Evolutionary conservation across 805 yeast species (phyloP).

Genomic region (Candida xyloterini): DNA sequence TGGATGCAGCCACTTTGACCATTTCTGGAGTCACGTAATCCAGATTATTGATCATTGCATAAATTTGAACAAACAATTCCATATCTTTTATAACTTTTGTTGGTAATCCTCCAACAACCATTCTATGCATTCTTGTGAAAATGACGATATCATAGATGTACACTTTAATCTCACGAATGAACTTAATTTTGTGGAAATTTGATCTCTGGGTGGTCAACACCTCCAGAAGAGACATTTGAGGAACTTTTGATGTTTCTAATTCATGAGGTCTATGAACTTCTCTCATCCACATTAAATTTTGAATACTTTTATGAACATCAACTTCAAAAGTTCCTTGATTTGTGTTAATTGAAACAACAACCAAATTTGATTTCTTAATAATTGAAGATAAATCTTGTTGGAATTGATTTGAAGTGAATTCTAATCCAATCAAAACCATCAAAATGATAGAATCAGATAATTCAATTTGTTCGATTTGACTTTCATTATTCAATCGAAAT

Average conservation of each 20-base stretch:
- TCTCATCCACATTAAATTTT: conserved; percentile 32
- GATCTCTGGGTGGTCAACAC: conserved; percentile 2
- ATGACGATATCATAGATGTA: conserved; percentile 58
- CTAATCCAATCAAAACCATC: conserved; percentile 6
- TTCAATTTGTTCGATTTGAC: conserved; percentile 8
- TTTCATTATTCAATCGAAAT: conserved; percentile 1
- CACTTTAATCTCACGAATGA: conserved; percentile 48
- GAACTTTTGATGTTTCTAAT: background rate
- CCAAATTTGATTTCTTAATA: conserved; percentile 12
- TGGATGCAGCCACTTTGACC: conserved; percentile 48
- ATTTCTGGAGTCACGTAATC: conserved; percentile 51
- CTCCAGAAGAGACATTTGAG: background rate
- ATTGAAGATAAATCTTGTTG: conserved; percentile 10
- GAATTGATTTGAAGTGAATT: conserved; percentile 13
- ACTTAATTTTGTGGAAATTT: conserved; percentile 23
- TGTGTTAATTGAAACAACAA: conserved; percentile 22
- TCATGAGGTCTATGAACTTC: conserved; percentile 23
- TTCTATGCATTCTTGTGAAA: conserved; percentile 51
- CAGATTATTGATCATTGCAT: conserved; percentile 41
- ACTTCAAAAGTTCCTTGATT: conserved; percentile 20
- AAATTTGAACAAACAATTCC: conserved; percentile 35
- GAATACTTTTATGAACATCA: conserved; percentile 20
- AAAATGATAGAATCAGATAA: conserved; percentile 2
- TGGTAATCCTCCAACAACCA: conserved; percentile 51
- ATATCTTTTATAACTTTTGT: conserved; percentile 45